Base-by-base conservation (phyloP, 75 land plant genomes). In the Pinus tabuliformis region DNA sequence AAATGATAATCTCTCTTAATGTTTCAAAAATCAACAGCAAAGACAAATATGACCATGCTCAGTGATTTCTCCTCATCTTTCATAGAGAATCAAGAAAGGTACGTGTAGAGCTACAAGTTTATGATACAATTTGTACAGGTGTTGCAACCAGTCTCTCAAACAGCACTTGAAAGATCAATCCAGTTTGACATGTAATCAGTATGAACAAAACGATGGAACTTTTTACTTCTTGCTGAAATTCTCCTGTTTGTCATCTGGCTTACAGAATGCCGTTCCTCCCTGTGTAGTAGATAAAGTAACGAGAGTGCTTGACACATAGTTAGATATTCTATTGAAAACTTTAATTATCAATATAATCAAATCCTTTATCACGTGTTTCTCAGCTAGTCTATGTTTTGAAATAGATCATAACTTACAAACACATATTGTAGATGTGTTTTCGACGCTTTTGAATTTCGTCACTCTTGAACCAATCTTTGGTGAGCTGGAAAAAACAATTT, bases 211-310 rank as follows among this genome's bases (percentile, higher is more conserved):
- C 57, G 57, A 56, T 26, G 26, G 3, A 24, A 18, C 58, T 56
- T 73, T 73, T 73, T 73, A 54, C 58, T 54, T 73, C 74, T 73
- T 5, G 58, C 56, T 73, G 74, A 73, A 73, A 73, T 56, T 73
- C 74, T 56, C 36, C 74, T 73, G 6, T 45, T 14, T 24, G 16
- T 26, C 36, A 73, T 73, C 58, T 56, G 58, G 74, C 28, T 56
- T 73, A 56, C 57, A 73, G 57, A 56, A 56, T 73, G 57, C 16
- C 56, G 57, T 52, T 73, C 58, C 57, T 26, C 24, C 24, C 74
- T 73, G 74, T 9, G 21, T 14, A n/a, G n/a, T n/a, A n/a, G n/a
- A n/a, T n/a, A n/a, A n/a, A n/a, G n/a, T n/a, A 45, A 26, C 21
- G 20, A 18, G 22, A 56, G 45, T 8, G 6, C 28, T 12, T 5